These are phyloP conservation scores for Incumbomyces lentus DNA, from an alignment of 2,329 filamentous ascomycete species.

Conservation along the genomic window DNA sequence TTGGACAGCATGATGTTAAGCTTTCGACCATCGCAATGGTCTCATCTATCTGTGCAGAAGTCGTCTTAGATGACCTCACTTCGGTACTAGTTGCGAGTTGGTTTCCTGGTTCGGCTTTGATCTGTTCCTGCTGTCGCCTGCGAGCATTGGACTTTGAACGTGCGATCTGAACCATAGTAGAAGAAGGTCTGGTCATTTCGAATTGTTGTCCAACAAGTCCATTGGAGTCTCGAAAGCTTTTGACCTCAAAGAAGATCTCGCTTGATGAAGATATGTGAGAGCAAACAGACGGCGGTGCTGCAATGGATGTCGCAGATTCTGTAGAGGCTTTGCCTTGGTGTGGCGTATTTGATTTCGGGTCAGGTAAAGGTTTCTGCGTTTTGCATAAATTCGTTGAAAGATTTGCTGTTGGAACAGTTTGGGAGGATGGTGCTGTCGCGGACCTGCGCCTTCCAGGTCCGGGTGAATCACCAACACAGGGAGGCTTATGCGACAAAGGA, in stretches of 20 bases:
- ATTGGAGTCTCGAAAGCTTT: slow-evolving; percentile 19
- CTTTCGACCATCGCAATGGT: slow-evolving; percentile 19
- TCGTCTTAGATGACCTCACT: neutral
- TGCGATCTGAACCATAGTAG: slow-evolving; percentile 15
- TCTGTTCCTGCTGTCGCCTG: slow-evolving; percentile 4
- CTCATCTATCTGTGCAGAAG: slow-evolving; percentile 15
- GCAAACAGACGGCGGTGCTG: neutral
- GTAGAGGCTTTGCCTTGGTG: neutral
- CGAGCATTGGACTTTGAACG: slow-evolving; percentile 17
- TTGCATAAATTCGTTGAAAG: slow-evolving; percentile 6
- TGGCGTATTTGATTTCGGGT: neutral
- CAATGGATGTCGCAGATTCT: neutral
- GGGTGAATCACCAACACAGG: neutral
- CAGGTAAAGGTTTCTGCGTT: neutral
- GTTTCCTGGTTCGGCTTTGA: neutral
- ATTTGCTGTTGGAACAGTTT: slow-evolving; percentile 13
- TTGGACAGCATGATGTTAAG: neutral
- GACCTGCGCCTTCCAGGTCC: slow-evolving; percentile 10
- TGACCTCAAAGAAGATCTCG: slow-evolving; percentile 22
- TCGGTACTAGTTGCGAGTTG: neutral
- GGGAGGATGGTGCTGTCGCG: slow-evolving; percentile 16
- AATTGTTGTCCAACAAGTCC: slow-evolving; percentile 18
- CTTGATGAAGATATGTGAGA: slow-evolving; percentile 3
- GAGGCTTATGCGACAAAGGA: slow-evolving; percentile 7
- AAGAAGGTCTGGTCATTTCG: slow-evolving; percentile 20